Conservation (phyloP, 257 asterid genomes). For the Fraxinus quadrangulata region DNA sequence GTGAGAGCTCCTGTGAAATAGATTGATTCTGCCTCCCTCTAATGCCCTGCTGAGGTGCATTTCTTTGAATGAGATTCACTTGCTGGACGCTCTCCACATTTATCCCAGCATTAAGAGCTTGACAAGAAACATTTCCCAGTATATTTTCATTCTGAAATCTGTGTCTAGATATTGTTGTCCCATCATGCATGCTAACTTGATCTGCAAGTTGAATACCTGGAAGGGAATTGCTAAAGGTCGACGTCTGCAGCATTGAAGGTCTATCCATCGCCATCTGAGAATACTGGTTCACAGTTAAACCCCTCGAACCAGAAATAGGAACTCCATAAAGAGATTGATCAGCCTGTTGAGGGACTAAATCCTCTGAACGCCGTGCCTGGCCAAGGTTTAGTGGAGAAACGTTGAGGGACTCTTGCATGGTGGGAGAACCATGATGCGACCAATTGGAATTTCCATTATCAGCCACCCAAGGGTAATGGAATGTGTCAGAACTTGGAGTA, state of each 20-base stretch:
- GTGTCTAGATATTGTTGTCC: conserved; percentile 42
- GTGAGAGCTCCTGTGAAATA: conserved; percentile 41
- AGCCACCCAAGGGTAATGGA: conserved; percentile 49
- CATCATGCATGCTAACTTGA: conserved; percentile 49
- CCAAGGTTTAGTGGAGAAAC: conserved; percentile 51
- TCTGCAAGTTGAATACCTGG: conserved; percentile 56
- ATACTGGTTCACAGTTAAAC: conserved; percentile 50
- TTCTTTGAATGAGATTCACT: conserved; percentile 45
- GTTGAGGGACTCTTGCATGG: conserved; percentile 59
- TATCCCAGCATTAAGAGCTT: conserved; percentile 37
- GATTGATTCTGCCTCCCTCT: conserved; percentile 46
- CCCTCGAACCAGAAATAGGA: conserved; percentile 81
- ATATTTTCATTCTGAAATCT: conserved; percentile 55
- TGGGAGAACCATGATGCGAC: conserved; percentile 57
- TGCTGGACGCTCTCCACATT: conserved; percentile 52
- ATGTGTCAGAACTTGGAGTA: conserved; percentile 50
- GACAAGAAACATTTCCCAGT: conserved; percentile 46
- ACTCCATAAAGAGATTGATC: conserved; percentile 90
- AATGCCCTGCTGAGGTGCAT: conserved; percentile 43
- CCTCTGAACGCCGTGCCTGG: conserved; percentile 52
- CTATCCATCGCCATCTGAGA: conserved; percentile 57
- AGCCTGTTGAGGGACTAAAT: conserved; percentile 61
- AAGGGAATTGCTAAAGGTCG: conserved; percentile 45
- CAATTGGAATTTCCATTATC: conserved; percentile 60
- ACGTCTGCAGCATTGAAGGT: conserved; percentile 52